phyloP scores from a whole-genome alignment of 768 basidiomycete genomes.

The Coprinellus aureogranulatus region DNA sequence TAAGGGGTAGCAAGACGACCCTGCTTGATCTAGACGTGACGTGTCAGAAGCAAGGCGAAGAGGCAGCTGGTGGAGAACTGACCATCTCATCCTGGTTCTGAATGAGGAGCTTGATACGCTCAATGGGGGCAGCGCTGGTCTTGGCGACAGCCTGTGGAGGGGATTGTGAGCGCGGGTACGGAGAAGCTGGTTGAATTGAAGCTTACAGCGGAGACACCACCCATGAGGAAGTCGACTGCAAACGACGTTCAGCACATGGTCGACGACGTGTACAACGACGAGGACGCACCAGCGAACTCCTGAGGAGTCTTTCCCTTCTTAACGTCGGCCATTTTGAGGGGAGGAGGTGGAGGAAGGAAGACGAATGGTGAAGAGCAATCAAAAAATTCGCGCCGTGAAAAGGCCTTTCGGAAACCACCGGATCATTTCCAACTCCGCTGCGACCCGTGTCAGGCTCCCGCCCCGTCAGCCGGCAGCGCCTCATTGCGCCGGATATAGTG shows the following conservation, averaged over 20 bases:
- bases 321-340: conserved; percentile 72
- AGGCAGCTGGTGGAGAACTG: conserved; percentile 10
- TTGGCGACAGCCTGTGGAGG: conserved; percentile 86
- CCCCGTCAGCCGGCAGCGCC: conserved; percentile 1
- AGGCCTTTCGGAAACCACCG: conserved; percentile 48
- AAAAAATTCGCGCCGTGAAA: conserved; percentile 50
- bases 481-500: not conserved
- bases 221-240: conserved; percentile 92
- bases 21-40: conserved; percentile 85
- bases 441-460: conserved; percentile 20
- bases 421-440: conserved; percentile 45
- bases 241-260: conserved; percentile 7
- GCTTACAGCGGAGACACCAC: conserved; percentile 89
- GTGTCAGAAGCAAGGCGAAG: conserved; percentile 29
- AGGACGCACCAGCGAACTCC: conserved; percentile 76
- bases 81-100: conserved; percentile 99
- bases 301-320: conserved; percentile 87
- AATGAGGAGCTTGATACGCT: conserved; percentile 98
- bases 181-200: conserved; percentile 13
- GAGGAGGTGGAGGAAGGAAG: conserved; percentile 45
- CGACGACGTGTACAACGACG: conserved; percentile 16
- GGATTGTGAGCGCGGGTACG: conserved; percentile 13
- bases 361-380: conserved; percentile 21
- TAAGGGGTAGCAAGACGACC: conserved; percentile 95
- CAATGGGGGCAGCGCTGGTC: conserved; percentile 98